These are phyloP conservation scores for Colletotrichum sp. DNA, from an alignment of 2,329 filamentous ascomycete genomes.

Conservation along the genomic window DNA sequence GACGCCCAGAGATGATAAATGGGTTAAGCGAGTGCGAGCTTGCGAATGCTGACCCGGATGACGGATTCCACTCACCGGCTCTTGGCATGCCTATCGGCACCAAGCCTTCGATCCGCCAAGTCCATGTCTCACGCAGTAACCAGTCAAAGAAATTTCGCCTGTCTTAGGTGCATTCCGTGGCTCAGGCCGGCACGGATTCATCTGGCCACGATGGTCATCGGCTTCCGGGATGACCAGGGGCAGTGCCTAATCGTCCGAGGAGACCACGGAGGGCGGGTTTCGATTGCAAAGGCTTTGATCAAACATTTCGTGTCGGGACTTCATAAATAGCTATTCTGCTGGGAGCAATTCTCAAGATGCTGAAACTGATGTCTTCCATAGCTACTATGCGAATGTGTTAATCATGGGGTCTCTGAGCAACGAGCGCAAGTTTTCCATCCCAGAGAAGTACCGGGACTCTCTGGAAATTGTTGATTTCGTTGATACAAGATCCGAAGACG, in stretches of 20 bases:
- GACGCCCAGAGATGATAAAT: conserved; percentile 29
- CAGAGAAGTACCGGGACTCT: not conserved
- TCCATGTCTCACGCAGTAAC: not conserved
- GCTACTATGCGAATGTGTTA: not conserved
- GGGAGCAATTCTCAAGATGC: not conserved
- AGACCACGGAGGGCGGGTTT: conserved; percentile 26
- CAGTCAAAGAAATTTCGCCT: not conserved
- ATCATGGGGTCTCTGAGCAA: not conserved
- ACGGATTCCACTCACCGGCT: not conserved
- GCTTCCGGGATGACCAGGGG: not conserved
- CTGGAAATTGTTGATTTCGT: not conserved
- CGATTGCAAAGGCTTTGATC: not conserved
- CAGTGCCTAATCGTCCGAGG: conserved; percentile 23
- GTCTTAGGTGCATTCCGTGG: not conserved
- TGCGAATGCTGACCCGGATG: not conserved
- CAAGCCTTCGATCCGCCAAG: not conserved
- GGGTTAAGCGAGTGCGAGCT: conserved; percentile 24
- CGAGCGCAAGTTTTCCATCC: not conserved
- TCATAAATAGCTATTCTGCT: not conserved
- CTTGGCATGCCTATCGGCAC: not conserved
- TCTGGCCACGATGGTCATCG: not conserved
- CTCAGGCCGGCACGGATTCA: not conserved
- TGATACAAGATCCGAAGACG: not conserved
- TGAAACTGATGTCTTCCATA: not conserved
- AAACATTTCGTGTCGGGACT: not conserved